Evolutionary conservation across 495 filamentous ascomycete genomes (phyloP).

Genomic region (Aspergillus biplanus): DNA sequence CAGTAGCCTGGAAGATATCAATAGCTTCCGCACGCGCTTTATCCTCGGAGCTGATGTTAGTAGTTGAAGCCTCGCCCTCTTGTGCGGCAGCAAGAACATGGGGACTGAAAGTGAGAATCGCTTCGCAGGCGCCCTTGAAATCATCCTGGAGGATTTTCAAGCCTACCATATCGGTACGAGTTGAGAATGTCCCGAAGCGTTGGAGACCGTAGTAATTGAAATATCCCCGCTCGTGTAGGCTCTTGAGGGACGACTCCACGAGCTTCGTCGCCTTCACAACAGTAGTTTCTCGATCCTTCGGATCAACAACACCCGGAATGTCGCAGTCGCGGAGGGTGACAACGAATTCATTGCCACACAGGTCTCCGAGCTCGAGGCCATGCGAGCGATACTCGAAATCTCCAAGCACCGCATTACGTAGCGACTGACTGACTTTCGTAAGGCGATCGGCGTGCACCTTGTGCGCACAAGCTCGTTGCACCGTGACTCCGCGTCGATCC

Average conservation of each 20-base stretch:
- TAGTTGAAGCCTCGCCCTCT: constrained; percentile 36
- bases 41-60: constrained; percentile 69
- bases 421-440: constrained; percentile 59
- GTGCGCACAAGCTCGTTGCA: constrained; percentile 77
- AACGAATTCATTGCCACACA: constrained; percentile 86
- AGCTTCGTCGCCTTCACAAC: constrained; percentile 51
- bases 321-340: constrained; percentile 86
- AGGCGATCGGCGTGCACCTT: constrained; percentile 67
- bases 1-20: constrained; percentile 65
- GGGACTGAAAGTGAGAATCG: constrained; percentile 67
- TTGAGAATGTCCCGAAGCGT: constrained; percentile 84
- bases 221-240: constrained; percentile 70
- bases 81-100: constrained; percentile 53
- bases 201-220: constrained; percentile 97
- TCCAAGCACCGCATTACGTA: constrained; percentile 70
- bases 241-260: constrained; percentile 57
- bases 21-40: constrained; percentile 74
- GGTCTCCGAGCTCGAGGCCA: constrained; percentile 78
- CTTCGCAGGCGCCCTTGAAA: constrained; percentile 75
- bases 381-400: constrained; percentile 73
- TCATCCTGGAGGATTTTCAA: constrained; percentile 80
- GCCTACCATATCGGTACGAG: constrained; percentile 80
- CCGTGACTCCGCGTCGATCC: constrained; percentile 85
- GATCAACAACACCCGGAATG: constrained; percentile 56
- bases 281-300: constrained; percentile 40